A percentile compares a stretch with the other conserved stretches of the same genome.
These are phyloP conservation scores for Debaryomyces hansenii DNA, from an alignment of 805 yeast genomes.

Conservation along the genomic window DNA sequence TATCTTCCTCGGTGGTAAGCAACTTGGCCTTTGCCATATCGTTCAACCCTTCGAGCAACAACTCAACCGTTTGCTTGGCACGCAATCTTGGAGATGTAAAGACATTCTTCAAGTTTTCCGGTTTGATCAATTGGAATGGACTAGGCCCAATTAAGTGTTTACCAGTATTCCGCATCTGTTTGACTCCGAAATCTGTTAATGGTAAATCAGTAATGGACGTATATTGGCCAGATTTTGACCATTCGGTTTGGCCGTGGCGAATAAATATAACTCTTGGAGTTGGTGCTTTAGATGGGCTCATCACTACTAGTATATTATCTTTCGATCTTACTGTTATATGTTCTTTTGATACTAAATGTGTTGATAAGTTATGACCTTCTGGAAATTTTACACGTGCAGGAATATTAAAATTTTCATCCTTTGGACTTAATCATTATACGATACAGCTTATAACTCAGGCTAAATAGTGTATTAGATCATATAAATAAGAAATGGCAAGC, in stretches of 20 bases:
- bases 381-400: no score
- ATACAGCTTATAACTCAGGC: no score
- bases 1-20: slow-evolving; percentile 49
- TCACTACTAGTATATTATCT: not conserved
- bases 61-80: slow-evolving; percentile 71
- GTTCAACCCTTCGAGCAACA: slow-evolving; percentile 54
- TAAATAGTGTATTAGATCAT: no score
- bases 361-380: no score
- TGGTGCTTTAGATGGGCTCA: slow-evolving; percentile 18
- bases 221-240: slow-evolving; percentile 93
- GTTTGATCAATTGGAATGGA: slow-evolving; percentile 57
- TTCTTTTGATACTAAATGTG: no score
- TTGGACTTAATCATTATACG: not conserved
- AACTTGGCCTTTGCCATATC: slow-evolving; percentile 43
- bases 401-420: not conserved
- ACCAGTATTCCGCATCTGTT: slow-evolving; percentile 77
- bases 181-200: slow-evolving; percentile 74
- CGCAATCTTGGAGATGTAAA: slow-evolving; percentile 81
- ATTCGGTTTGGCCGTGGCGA: slow-evolving; percentile 91
- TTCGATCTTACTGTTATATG: no score
- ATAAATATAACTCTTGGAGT: slow-evolving; percentile 71
- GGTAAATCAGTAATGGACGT: slow-evolving; percentile 84
- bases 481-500: slow-evolving; percentile 26
- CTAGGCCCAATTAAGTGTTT: slow-evolving; percentile 59
- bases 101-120: slow-evolving; percentile 59